Base-by-base conservation (phyloP, 495 filamentous ascomycete genomes). In the Neurospora sp. region DNA sequence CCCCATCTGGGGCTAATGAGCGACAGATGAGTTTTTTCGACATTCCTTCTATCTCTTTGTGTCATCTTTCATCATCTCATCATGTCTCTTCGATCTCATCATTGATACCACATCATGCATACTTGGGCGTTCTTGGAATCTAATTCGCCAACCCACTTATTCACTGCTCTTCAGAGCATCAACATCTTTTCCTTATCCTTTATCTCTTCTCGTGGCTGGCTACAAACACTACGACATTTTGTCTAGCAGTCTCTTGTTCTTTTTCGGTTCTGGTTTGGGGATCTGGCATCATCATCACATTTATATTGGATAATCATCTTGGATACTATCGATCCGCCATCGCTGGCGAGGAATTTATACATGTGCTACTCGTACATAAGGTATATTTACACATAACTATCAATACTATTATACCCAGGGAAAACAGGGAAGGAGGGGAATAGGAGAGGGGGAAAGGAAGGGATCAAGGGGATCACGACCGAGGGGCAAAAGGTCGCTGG, bases 1-100 rank as follows among this genome's bases (percentile, higher is more conserved):
- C 6, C 84, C 84, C 1, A 85, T 86, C 35, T 85, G 84, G 83
- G 78, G 82, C 40, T 85, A 69, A 81, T n/a, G 31, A 20, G 44
- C 18, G 37, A 16, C 14, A 40, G 61, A 31, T 61, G 53, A 3
- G 20, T 65, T 9, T 37, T 31, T 4, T 35, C 22, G 35, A 31
- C 53, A 65, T 35, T 65, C 71, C 42, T 71, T 69, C 68, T 65
- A 20, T 73, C 73, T 44, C 53, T 40, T 72, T 72, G 68, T 70
- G 22, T 31, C 39, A n/a, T 42, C n/a, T 45, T 22, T 31, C 40
- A 41, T 44, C 27, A 70, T 70, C 22, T 70, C 14, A 31, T 70
- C 31, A 70, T 70, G 8, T 18, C 14, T 35, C 53, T 65, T 65
- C 53, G 9, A 65, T 65, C 27, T 65, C 27, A 65, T 65, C 53